These are phyloP conservation scores for Thymus quinquecostatus DNA, from an alignment of 257 asterid genomes.

Conservation along the genomic window DNA sequence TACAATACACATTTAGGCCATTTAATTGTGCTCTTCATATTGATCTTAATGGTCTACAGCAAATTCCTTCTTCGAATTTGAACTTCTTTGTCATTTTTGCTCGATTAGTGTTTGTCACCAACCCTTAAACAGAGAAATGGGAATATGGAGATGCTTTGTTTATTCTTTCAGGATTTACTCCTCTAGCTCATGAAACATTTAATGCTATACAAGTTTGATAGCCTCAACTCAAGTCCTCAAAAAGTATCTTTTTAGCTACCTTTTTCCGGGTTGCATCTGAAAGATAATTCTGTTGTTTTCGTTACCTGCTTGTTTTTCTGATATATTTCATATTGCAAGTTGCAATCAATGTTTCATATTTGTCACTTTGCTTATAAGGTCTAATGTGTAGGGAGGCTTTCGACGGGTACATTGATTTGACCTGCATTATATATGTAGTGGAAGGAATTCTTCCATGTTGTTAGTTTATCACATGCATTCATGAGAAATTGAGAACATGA, in stretches of 20 bases:
- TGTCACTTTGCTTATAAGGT: constrained; percentile 2
- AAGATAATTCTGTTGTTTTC: background rate
- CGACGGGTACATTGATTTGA: background rate
- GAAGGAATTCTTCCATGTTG: background rate
- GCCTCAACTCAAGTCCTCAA: background rate
- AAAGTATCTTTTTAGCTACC: background rate
- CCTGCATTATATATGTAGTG: background rate
- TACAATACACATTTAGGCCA: constrained; percentile 14
- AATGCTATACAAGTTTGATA: constrained; percentile 1
- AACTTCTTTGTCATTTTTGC: constrained; percentile 15
- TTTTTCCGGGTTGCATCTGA: background rate
- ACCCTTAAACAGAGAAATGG: background rate
- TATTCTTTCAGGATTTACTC: constrained; percentile 4
- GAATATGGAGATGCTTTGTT: background rate
- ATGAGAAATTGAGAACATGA: background rate
- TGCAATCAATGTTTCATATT: background rate
- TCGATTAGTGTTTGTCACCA: background rate
- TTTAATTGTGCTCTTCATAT: constrained; percentile 16
- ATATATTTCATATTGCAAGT: background rate
- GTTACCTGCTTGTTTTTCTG: background rate
- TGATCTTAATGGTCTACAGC: constrained; percentile 26
- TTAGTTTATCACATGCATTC: constrained; percentile 12
- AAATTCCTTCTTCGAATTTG: constrained; percentile 11
- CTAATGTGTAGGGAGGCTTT: background rate
- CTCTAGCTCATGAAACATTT: background rate